phyloP scores from a whole-genome alignment of 73 alveolate species.

The Blepharisma japonicum region DNA sequence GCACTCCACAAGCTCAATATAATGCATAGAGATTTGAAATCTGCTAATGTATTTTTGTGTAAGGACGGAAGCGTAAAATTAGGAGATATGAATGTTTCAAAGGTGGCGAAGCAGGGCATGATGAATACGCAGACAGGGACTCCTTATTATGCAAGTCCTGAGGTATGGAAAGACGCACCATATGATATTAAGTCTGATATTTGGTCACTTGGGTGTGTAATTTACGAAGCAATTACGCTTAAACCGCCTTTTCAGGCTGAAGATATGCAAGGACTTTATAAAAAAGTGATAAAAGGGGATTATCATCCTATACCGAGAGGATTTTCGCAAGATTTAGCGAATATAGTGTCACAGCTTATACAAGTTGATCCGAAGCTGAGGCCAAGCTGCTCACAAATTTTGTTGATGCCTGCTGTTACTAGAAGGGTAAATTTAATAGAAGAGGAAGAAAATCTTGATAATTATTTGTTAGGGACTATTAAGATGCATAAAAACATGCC shows the following conservation, averaged over 20 bases:
- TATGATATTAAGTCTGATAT: conserved; percentile 79
- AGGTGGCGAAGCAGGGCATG: conserved; percentile 55
- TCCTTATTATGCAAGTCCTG: conserved; percentile 76
- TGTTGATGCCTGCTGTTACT: not conserved
- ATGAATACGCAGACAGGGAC: conserved; percentile 68
- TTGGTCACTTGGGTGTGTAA: conserved; percentile 71
- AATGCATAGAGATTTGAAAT: conserved; percentile 64
- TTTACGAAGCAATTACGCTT: conserved; percentile 57
- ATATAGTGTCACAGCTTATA: conserved; percentile 8
- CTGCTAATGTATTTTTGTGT: conserved; percentile 56
- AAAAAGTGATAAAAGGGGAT: conserved; percentile 51
- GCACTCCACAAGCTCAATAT: conserved; percentile 44
- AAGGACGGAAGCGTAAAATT: conserved; percentile 56
- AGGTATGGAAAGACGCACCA: conserved; percentile 75
- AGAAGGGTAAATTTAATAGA: conserved; percentile 12
- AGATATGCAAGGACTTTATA: conserved; percentile 48
- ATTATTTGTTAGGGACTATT: not conserved
- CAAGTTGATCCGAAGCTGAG: not conserved
- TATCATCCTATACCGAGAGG: conserved; percentile 35
- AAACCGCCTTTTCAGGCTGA: conserved; percentile 60
- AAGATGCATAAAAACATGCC: not conserved
- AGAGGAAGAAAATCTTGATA: not conserved
- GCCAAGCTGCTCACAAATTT: conserved; percentile 21
- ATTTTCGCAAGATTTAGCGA: conserved; percentile 31
- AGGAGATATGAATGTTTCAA: conserved; percentile 50